A percentile compares a stretch with the other conserved stretches of the same genome.
These are phyloP conservation scores for Boletus mariae DNA, from an alignment of 1,284 basidiomycete genomes.

Conservation along the genomic window DNA sequence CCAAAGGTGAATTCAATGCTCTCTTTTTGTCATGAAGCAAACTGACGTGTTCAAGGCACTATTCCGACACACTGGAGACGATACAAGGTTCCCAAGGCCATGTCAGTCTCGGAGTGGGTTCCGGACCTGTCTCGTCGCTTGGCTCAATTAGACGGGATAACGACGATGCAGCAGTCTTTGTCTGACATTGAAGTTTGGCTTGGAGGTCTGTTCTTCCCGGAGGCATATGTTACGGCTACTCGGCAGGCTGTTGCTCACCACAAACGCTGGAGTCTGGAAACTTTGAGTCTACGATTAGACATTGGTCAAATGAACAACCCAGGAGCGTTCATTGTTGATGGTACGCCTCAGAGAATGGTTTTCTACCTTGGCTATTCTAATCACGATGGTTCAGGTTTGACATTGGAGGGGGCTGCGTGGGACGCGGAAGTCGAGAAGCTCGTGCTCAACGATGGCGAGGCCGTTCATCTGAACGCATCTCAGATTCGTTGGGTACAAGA, in stretches of 20 bases:
- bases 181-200: conserved; percentile 82
- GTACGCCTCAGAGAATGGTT: conserved; percentile 43
- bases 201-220: conserved; percentile 92
- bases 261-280: conserved; percentile 89
- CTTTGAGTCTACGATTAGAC: conserved; percentile 75
- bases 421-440: conserved; percentile 51
- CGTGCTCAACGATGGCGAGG: conserved; percentile 77
- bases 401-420: conserved; percentile 84
- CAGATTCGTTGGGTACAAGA: conserved; percentile 86
- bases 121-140: conserved; percentile 78
- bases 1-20: conserved; percentile 60
- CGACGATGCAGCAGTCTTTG: conserved; percentile 57
- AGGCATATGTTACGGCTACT: conserved; percentile 92
- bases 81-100: conserved; percentile 82
- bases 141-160: conserved; percentile 76
- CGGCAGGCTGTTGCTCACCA: conserved; percentile 89
- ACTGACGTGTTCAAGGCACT: conserved; percentile 51
- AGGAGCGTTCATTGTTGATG: conserved; percentile 79
- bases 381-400: conserved; percentile 56
- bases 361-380: conserved; percentile 10
- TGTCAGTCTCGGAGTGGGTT: conserved; percentile 83
- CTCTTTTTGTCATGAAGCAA: conserved; percentile 1
- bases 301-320: conserved; percentile 75
- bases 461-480: conserved; percentile 71
- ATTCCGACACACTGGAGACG: conserved; percentile 85